Base-by-base conservation (phyloP, 805 yeast species). In the Candida sonorensis region DNA sequence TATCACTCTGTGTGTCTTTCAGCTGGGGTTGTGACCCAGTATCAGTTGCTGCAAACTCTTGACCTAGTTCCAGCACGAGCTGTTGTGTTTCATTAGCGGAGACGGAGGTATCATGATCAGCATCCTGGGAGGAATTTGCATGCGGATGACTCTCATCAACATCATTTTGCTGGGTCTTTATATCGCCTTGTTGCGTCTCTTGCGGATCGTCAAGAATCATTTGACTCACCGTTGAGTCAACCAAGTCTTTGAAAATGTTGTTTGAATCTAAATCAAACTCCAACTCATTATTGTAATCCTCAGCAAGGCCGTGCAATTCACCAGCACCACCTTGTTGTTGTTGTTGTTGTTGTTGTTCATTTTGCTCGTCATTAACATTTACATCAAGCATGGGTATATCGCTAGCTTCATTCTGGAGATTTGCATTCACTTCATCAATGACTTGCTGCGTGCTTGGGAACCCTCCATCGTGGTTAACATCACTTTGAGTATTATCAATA, bases 231-330 rank as follows among this genome's bases (percentile, higher is more conserved):
- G 41, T 33, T 11, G 42, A 38, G 16, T 30, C 21, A 4, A 40
- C 44, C 20, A 40, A 26, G 16, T 37, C 31, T 23, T 34, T 33
- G 25, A 40, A 39, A 11, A 44, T 30, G 23, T 27, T 38, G 15
- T 31, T 34, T 19, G 38, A 38, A 29, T 42, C 44, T 14, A 35
- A 34, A 7, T 41, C 43, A 22, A 29, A 30, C n/a, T 33, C 25
- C 11, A 27, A 36, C 10, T 32, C 36, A 18, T 25, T 30, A 34
- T n/a, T n/a, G n/a, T n/a, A n/a, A n/a, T 36, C 35, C 26, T 26
- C 34, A 26, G 23, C 36, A 27, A 17, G 21, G 6, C 24, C 23
- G 13, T 10, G 13, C 26, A 27, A 30, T 23, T 13, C 29, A 29
- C 16, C 16, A 24, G 33, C 19, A 25, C 23, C 27, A 26, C 23